A percentile compares a stretch with the other conserved stretches of the same genome.
These are phyloP conservation scores for Trichoderma afroharzianum DNA, from an alignment of 2,329 filamentous ascomycete genomes.

Conservation along the genomic window DNA sequence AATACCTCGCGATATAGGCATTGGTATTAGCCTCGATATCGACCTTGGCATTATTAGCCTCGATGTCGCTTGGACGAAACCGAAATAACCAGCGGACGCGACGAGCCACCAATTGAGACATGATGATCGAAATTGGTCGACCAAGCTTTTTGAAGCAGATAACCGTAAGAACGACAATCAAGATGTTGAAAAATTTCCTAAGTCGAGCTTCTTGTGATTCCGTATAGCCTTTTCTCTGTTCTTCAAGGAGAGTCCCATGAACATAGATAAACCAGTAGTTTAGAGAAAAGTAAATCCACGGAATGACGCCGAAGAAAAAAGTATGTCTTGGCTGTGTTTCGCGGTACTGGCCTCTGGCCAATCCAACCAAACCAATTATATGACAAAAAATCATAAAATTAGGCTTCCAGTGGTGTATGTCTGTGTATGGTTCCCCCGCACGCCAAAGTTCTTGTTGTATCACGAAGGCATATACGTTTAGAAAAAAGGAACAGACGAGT, in stretches of 20 bases:
- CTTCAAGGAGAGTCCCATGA: background rate
- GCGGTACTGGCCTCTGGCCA: background rate
- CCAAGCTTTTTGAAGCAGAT: background rate
- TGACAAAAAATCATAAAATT: too few relatives aligned
- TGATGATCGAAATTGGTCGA: background rate
- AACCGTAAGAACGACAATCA: background rate
- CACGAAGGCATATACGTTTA: background rate
- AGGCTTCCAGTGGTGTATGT: background rate
- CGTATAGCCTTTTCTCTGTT: background rate
- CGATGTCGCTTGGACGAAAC: background rate
- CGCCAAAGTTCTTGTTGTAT: background rate
- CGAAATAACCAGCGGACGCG: background rate
- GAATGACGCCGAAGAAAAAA: background rate
- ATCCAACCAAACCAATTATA: background rate
- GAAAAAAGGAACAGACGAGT: background rate
- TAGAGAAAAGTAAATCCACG: background rate
- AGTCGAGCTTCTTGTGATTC: background rate
- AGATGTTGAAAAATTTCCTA: background rate
- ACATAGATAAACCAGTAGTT: background rate
- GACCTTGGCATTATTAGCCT: background rate
- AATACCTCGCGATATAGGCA: background rate
- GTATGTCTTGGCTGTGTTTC: background rate
- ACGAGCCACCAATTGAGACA: background rate
- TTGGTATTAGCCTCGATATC: background rate
- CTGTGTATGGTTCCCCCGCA: accelerated